phyloP scores from a whole-genome alignment of 73 alveolate genomes.

The Paramecium primaurelia region DNA sequence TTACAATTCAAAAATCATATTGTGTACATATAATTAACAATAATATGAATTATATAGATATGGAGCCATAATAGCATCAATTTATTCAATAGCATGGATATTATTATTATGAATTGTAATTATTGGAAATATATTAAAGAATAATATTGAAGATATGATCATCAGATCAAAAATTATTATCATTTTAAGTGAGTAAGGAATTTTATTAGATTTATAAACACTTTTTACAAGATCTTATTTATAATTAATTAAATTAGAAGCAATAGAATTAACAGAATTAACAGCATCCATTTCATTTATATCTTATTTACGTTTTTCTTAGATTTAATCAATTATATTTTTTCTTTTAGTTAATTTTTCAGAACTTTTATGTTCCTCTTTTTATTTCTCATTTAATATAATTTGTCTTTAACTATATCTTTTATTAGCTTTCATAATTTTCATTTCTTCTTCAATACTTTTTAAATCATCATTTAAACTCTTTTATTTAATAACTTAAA shows the following conservation, averaged over 20 bases:
- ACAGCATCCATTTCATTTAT: slow-evolving; percentile 15
- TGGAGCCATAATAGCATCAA: not conserved
- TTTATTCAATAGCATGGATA: not conserved
- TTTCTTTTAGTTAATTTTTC: not conserved
- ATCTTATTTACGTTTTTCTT: not conserved
- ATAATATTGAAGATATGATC: not conserved
- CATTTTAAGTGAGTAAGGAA: not conserved
- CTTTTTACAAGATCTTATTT: not conserved
- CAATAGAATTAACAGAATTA: not conserved
- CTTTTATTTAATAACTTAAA: not conserved
- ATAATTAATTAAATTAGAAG: not conserved
- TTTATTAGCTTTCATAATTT: not conserved
- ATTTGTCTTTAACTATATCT: not conserved
- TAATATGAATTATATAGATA: not conserved
- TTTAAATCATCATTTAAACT: not conserved
- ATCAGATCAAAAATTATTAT: not conserved
- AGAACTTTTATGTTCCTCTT: not conserved
- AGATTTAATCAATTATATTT: not conserved
- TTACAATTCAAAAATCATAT: not conserved
- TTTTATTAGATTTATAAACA: not conserved
- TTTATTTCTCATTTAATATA: not conserved
- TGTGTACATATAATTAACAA: not conserved
- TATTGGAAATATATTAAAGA: not conserved
- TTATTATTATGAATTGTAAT: not conserved
- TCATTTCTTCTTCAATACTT: not conserved